phyloP scores from a whole-genome alignment of 1,139 yeast genomes.

The Blastobotrys niveus region DNA sequence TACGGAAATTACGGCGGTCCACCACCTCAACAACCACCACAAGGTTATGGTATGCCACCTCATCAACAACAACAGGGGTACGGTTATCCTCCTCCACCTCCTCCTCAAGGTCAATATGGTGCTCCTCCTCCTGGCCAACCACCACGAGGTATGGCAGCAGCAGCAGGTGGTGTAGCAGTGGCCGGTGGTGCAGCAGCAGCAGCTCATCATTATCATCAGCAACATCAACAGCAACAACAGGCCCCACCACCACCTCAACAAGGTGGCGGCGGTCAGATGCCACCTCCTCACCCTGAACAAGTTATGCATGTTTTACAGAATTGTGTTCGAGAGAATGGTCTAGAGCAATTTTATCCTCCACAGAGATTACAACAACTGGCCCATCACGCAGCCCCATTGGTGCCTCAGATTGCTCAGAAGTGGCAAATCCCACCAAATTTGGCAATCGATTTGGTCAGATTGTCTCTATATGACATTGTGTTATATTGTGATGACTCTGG shows the following conservation, averaged over 20 bases:
- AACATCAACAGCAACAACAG: too few species aligned
- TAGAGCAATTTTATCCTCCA: constrained; percentile 32
- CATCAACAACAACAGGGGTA: constrained; percentile 4
- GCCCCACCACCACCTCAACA: constrained; percentile 14
- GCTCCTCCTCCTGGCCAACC: constrained; percentile 12
- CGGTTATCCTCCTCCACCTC: constrained; percentile 7
- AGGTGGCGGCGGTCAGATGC: constrained; percentile 9
- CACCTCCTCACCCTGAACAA: constrained; percentile 11
- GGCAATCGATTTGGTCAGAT: constrained; percentile 31
- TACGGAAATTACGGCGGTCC: not conserved
- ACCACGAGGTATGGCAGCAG: constrained; percentile 7
- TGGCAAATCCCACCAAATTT: constrained; percentile 33
- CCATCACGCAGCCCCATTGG: constrained; percentile 25
- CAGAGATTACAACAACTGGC: constrained; percentile 32
- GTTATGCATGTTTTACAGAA: constrained; percentile 22
- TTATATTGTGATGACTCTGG: constrained; percentile 35
- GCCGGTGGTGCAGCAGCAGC: constrained; percentile 12
- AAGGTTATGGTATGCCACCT: constrained; percentile 9
- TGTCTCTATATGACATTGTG: constrained; percentile 34
- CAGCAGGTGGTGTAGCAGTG: constrained; percentile 7
- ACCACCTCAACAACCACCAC: constrained; percentile 12
- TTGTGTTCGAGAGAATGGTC: constrained; percentile 31
- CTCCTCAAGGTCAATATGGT: constrained; percentile 10
- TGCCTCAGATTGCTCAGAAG: constrained; percentile 24
- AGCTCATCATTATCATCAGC: constrained; percentile 13